Evolutionary conservation across 208 protist genomes (phyloP).

Genomic region (Crithidia mellificae): DNA sequence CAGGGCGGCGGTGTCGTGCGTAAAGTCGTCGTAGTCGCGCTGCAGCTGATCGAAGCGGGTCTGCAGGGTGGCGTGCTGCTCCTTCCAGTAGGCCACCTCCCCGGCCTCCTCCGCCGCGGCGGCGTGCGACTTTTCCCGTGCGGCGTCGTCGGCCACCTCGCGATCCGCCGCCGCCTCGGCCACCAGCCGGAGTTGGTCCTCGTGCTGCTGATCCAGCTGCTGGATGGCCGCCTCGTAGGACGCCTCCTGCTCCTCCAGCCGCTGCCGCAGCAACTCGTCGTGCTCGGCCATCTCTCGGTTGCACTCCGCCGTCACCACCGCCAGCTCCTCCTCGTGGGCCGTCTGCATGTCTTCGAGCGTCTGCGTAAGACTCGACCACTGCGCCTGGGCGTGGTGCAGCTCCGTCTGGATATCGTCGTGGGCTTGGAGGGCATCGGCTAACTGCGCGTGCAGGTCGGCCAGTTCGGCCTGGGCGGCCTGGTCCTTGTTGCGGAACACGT

Average conservation of each 20-base stretch:
- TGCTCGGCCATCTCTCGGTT: constrained; percentile 13
- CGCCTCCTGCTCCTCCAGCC: constrained; percentile 24
- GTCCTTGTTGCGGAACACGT: constrained; percentile 9
- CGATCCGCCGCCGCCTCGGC: neutral
- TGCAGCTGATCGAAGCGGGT: constrained; percentile 52
- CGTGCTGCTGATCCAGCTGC: constrained; percentile 35
- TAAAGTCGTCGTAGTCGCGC: constrained; percentile 44
- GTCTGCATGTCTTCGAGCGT: constrained; percentile 6
- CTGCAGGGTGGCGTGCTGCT: constrained; percentile 36
- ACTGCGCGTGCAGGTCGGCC: constrained; percentile 3
- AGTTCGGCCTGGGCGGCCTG: constrained; percentile 14
- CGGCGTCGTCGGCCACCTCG: neutral
- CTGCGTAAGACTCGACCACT: neutral
- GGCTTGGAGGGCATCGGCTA: neutral
- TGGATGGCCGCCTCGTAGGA: constrained; percentile 15
- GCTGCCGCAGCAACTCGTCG: constrained; percentile 23
- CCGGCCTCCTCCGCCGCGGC: neutral
- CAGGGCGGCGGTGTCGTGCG: constrained; percentile 31
- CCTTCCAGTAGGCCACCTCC: constrained; percentile 33
- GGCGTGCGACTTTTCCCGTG: neutral
- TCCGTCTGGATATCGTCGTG: neutral
- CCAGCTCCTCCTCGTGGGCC: constrained; percentile 17
- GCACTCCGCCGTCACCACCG: constrained; percentile 8
- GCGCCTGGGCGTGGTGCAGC: constrained; percentile 1
- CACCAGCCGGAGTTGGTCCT: constrained; percentile 17